Conservation (phyloP, 371 early-diverging fungal species). For the Mortierella sp. region DNA sequence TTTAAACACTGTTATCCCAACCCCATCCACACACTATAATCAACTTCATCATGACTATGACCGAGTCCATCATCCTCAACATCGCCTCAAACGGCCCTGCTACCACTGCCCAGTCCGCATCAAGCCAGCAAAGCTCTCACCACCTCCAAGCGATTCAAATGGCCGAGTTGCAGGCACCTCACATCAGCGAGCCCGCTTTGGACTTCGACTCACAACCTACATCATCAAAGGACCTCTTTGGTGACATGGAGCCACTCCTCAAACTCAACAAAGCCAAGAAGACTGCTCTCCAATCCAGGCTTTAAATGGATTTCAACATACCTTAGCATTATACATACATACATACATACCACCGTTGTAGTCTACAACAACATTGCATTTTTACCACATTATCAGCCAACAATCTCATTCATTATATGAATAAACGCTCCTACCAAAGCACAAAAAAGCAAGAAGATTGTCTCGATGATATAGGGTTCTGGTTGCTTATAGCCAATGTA, state of each 20-base stretch:
- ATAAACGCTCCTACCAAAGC: too few species aligned
- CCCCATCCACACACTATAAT: background rate
- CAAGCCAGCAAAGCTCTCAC: background rate
- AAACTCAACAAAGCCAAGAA: background rate
- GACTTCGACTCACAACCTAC: conserved; percentile 6
- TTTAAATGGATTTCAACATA: conserved; percentile 9
- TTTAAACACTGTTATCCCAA: background rate
- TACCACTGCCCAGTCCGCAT: background rate
- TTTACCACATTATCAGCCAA: background rate
- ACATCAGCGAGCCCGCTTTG: background rate
- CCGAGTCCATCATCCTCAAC: conserved; percentile 28
- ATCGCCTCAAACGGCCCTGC: conserved; percentile 29
- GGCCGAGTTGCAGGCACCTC: conserved; percentile 36
- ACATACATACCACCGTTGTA: background rate
- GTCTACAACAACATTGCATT: background rate
- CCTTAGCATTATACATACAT: background rate
- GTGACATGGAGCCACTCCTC: conserved; percentile 32
- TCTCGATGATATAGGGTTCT: too few species aligned
- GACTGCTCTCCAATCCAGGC: conserved; percentile 18
- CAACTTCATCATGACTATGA: conserved; percentile 17
- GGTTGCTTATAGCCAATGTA: too few species aligned
- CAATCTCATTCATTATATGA: too few species aligned
- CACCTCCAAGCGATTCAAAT: conserved; percentile 12
- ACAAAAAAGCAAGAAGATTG: too few species aligned
- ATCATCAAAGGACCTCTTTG: conserved; percentile 28